Conservation (phyloP, 1,139 yeast genomes). For the Candida labiduridarum region DNA sequence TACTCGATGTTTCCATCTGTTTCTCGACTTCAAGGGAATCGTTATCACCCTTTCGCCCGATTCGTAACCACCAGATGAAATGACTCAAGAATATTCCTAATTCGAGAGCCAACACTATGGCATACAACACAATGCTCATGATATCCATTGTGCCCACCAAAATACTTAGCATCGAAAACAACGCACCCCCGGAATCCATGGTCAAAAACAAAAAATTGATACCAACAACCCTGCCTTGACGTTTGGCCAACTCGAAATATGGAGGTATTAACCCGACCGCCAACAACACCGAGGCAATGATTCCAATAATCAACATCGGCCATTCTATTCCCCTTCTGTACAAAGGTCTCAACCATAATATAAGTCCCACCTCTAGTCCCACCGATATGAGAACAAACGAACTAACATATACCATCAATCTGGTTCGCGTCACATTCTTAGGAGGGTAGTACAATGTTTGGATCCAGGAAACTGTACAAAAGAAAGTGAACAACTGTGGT, state of each 20-base stretch:
- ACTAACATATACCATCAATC: conserved; percentile 38
- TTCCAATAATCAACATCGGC: conserved; percentile 82
- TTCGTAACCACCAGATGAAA: conserved; percentile 66
- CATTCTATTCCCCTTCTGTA: conserved; percentile 63
- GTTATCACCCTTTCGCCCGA: conserved; percentile 32
- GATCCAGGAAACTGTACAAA: conserved; percentile 67
- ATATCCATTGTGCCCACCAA: conserved; percentile 65
- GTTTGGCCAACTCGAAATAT: conserved; percentile 76
- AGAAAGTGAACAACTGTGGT: conserved; percentile 79
- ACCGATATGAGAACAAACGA: conserved; percentile 48
- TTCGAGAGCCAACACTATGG: conserved; percentile 72
- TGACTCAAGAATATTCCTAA: conserved; percentile 76
- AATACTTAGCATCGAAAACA: conserved; percentile 69
- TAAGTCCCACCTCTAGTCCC: conserved; percentile 70
- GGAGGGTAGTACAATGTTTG: conserved; percentile 88
- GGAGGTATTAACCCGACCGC: conserved; percentile 87
- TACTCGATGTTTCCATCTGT: conserved; percentile 1
- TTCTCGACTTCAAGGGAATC: conserved; percentile 24
- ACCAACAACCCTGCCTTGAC: conserved; percentile 84
- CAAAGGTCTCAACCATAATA: conserved; percentile 68
- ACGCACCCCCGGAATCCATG: conserved; percentile 83
- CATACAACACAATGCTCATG: conserved; percentile 77
- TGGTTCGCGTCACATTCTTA: conserved; percentile 35
- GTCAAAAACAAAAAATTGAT: conserved; percentile 78
- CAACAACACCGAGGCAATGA: conserved; percentile 72